These are phyloP conservation scores for Hyphopichia pseudoburtonii DNA, from an alignment of 1,139 yeast species.

Conservation along the genomic window DNA sequence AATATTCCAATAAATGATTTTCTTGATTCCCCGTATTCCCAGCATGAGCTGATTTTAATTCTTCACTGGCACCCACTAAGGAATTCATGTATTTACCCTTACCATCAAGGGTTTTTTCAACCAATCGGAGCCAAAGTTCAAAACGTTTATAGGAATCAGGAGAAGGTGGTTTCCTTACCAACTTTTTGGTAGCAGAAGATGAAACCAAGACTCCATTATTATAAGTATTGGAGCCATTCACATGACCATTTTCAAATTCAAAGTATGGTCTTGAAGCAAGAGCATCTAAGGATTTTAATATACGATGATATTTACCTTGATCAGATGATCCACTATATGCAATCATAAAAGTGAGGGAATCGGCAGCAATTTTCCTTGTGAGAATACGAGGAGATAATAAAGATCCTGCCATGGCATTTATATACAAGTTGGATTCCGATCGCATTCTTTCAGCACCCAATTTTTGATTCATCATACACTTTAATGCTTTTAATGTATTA, in stretches of 20 bases:
- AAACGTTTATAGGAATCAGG: slow-evolving; percentile 55
- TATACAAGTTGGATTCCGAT: slow-evolving; percentile 42
- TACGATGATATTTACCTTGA: slow-evolving; percentile 59
- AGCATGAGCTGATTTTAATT: slow-evolving; percentile 55
- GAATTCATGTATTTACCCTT: slow-evolving; percentile 84
- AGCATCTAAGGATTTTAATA: slow-evolving; percentile 61
- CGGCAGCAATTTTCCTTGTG: slow-evolving; percentile 81
- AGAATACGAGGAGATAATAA: slow-evolving; percentile 59
- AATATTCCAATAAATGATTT: slow-evolving; percentile 74
- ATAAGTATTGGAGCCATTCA: slow-evolving; percentile 3
- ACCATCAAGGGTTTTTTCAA: slow-evolving; percentile 77
- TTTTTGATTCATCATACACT: slow-evolving; percentile 50
- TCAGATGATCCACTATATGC: slow-evolving; percentile 39
- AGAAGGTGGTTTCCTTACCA: slow-evolving; percentile 42
- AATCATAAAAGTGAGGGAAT: slow-evolving; percentile 56
- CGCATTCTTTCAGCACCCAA: slow-evolving; percentile 44
- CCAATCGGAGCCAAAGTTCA: slow-evolving; percentile 81
- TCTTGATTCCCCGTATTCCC: slow-evolving; percentile 54
- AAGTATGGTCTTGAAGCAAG: slow-evolving; percentile 63
- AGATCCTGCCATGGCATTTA: slow-evolving; percentile 45
- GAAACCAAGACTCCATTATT: slow-evolving; percentile 1
- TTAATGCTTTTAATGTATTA: slow-evolving; percentile 46
- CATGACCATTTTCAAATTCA: slow-evolving; percentile 29
- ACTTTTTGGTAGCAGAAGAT: slow-evolving; percentile 17
- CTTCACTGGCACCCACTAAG: slow-evolving; percentile 92